Percentiles rank a stretch among this genome's conserved stretches.
phyloP scores from a whole-genome alignment of 192 early-diverging fungal genomes.

The Coemansia sp. region DNA sequence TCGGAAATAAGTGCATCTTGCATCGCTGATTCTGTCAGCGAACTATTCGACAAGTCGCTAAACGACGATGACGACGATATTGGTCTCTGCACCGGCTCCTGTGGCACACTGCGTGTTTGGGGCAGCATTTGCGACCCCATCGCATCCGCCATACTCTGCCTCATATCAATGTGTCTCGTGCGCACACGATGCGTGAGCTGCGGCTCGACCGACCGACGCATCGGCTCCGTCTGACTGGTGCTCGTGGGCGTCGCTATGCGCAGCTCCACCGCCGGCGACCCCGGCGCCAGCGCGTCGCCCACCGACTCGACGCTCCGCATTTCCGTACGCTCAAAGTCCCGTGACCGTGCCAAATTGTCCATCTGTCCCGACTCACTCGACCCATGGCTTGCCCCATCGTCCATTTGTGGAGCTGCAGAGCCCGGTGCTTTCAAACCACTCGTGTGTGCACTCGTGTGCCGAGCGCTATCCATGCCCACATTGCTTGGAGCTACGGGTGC shows the following conservation, averaged over 20 bases:
- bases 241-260: conserved; percentile 4
- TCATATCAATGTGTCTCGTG: conserved; percentile 6
- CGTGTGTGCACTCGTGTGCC: no score
- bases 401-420: neutral
- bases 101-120: neutral
- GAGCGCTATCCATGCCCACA: no score
- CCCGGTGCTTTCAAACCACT: neutral
- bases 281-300: conserved; percentile 12
- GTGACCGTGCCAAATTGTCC: conserved; percentile 19
- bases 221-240: neutral
- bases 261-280: conserved; percentile 42
- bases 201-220: conserved; percentile 4
- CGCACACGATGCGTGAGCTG: conserved; percentile 4
- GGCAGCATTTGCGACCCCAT: conserved; percentile 29
- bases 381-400: no score
- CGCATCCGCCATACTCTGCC: conserved; percentile 43
- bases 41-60: conserved; percentile 47
- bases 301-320: conserved; percentile 48
- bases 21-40: conserved; percentile 52
- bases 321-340: conserved; percentile 28
- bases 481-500: no score
- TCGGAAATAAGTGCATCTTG: conserved; percentile 50
- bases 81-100: neutral
- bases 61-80: conserved; percentile 37
- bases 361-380: conserved; percentile 7